Evolutionary conservation across 768 basidiomycete species (phyloP).

Genomic region (Baorangia bicolor): DNA sequence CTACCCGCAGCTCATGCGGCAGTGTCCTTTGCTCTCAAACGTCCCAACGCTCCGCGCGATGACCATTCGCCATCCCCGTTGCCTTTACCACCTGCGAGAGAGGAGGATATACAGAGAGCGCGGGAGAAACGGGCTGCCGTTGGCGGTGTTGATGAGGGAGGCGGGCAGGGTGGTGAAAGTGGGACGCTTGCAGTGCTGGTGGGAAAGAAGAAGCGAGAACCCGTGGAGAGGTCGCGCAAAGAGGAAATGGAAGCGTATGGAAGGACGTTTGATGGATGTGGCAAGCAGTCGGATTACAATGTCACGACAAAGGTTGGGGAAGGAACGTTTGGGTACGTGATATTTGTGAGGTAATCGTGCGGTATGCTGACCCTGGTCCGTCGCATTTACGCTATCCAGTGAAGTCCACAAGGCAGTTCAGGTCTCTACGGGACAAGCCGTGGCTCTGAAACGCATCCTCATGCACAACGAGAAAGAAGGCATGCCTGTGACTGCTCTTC

Average conservation of each 20-base stretch:
- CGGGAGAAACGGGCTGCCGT: slow-evolving; percentile 25
- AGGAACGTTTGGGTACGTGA: slow-evolving; percentile 90
- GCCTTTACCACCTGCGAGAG: slow-evolving; percentile 31
- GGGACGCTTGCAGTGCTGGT: not conserved
- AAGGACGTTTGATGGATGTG: slow-evolving; percentile 65
- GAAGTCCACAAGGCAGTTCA: slow-evolving; percentile 91
- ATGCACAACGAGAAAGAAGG: slow-evolving; percentile 98
- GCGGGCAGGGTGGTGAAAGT: not conserved
- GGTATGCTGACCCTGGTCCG: slow-evolving; percentile 8
- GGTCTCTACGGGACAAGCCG: slow-evolving; percentile 53
- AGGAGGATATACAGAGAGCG: slow-evolving; percentile 25
- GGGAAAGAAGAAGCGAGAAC: slow-evolving; percentile 39
- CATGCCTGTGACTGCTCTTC: slow-evolving; percentile 93
- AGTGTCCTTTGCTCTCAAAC: slow-evolving; percentile 44
- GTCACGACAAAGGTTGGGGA: slow-evolving; percentile 88
- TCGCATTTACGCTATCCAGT: slow-evolving; percentile 37
- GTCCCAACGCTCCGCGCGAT: slow-evolving; percentile 47
- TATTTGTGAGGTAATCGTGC: not conserved
- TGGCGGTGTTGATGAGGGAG: slow-evolving; percentile 6
- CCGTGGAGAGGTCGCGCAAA: slow-evolving; percentile 52
- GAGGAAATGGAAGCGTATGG: slow-evolving; percentile 72
- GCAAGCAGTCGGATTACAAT: slow-evolving; percentile 72
- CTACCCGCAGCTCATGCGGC: slow-evolving; percentile 38
- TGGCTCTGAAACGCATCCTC: slow-evolving; percentile 92
- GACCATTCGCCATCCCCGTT: slow-evolving; percentile 46